A percentile compares a stretch with the other conserved stretches of the same genome.
Conservation (phyloP, 805 yeast genomes). For the Wickerhamomyces chaumierensis region DNA sequence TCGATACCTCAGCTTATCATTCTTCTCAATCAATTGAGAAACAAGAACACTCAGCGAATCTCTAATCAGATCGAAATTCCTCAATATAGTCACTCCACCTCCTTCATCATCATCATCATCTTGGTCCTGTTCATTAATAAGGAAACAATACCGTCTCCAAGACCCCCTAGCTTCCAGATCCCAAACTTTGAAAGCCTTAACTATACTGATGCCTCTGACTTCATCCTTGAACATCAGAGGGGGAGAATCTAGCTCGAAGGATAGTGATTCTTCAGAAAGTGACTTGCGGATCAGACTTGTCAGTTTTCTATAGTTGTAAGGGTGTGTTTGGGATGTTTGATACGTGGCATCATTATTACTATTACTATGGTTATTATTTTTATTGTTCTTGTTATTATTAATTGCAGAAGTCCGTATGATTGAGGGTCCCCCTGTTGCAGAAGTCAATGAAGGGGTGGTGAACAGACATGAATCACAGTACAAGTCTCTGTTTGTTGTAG, state of each 20-base stretch:
- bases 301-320: slow-evolving; percentile 41
- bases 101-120: no score
- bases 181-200: slow-evolving; percentile 46
- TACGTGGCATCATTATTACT: slow-evolving; percentile 18
- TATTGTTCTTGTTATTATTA: background rate
- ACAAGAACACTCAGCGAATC: background rate
- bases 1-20: no score
- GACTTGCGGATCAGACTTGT: slow-evolving; percentile 52
- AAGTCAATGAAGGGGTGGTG: slow-evolving; percentile 29
- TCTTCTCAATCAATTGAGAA: background rate
- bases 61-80: no score
- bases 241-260: slow-evolving; percentile 26
- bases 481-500: slow-evolving; percentile 26
- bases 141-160: slow-evolving; percentile 53
- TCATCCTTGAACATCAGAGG: slow-evolving; percentile 60
- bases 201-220: slow-evolving; percentile 46
- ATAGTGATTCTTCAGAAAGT: slow-evolving; percentile 54
- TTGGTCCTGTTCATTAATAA: slow-evolving; percentile 27
- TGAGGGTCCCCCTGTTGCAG: background rate
- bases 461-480: slow-evolving; percentile 54
- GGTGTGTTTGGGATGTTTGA: slow-evolving; percentile 45
- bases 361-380: no score
- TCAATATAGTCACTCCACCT: no score
- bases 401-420: background rate
- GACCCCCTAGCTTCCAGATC: slow-evolving; percentile 66